A percentile compares a stretch with the other conserved stretches of the same genome.
Conservation (phyloP, 2,329 filamentous ascomycete species). For the Parastagonospora avenae region DNA sequence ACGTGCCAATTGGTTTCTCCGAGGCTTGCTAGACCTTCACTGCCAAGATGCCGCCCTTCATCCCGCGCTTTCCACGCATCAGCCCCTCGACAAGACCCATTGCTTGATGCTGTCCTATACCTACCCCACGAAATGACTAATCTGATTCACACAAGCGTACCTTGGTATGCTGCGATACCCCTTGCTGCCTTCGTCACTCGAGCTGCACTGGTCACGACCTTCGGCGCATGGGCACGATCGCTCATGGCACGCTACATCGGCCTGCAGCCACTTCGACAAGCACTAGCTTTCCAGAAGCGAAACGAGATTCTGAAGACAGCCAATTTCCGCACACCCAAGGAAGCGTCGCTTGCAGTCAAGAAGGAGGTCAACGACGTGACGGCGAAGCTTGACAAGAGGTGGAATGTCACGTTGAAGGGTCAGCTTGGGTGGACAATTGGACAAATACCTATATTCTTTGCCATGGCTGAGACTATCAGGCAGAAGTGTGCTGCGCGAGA, state of each 20-base stretch:
- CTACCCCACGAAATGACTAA: conserved; percentile 55
- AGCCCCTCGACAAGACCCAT: conserved; percentile 41
- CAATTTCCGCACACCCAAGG: conserved; percentile 24
- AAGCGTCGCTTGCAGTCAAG: conserved; percentile 15
- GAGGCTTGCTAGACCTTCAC: conserved; percentile 3
- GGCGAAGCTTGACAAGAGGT: conserved; percentile 31
- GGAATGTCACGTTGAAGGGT: conserved; percentile 32
- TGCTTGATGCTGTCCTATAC: conserved; percentile 51
- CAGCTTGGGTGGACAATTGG: conserved; percentile 36
- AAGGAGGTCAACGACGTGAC: conserved; percentile 27
- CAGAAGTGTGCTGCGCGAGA: conserved; percentile 39
- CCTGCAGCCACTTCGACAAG: conserved; percentile 49
- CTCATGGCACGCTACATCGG: conserved; percentile 49
- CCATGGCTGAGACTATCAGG: conserved; percentile 44
- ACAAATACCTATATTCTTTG: conserved; percentile 45
- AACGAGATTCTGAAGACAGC: conserved; percentile 24
- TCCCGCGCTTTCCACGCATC: conserved; percentile 58
- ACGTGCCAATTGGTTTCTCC: conserved; percentile 31
- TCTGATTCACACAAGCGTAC: conserved; percentile 58
- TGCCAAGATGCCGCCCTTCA: conserved; percentile 5
- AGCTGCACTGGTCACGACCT: conserved; percentile 53
- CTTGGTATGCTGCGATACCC: conserved; percentile 62
- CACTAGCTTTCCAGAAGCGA: conserved; percentile 30
- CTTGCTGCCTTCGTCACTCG: conserved; percentile 60
- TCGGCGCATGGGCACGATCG: conserved; percentile 49